Base-by-base conservation (phyloP, 192 early-diverging fungal genomes). In the Podochytrium sp. region DNA sequence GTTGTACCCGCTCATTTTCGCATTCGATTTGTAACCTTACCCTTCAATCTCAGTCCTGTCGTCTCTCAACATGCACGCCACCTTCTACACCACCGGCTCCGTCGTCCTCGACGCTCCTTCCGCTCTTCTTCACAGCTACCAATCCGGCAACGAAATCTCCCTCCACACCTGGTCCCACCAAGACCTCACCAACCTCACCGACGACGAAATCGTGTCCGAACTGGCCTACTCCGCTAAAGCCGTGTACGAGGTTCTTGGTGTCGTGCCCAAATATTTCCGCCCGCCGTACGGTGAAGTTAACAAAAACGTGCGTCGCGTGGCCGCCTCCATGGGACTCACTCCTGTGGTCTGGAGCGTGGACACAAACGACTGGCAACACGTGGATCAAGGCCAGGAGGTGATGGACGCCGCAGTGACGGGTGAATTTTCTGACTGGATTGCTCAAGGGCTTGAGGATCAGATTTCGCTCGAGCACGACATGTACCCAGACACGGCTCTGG, bases 211-310 rank as follows among this genome's bases (percentile, higher is more conserved):
- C 34, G 75, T 91, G 41, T 88, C 87, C 58, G 90, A 92, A 72
- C 62, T 92, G 30, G 82, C 84, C 51, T 93, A 89, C 83, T 90
- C 84, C 18, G 83, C 87, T 29, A 65, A 69, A 41, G 40, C 55
- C 16, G 81, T 81, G 40, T 67, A 68, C 29, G 16, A 72, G 10
- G 53, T 52, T 60, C 84, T 53, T 29, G 83, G 83, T 43, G 25
- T 57, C 12, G 66, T 66, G 12, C 81, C 86, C 70, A 5, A 23
- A 2, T 76, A 68, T 43, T 84, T 81, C 79, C 83, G 90, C 6
- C 88, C 88, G 25, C 90, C 90, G 12, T 87, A 84, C 52, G 90
- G 90, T 6, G 90, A 92, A 65, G 65, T 89, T 32, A 90, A 92
- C 67, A 84, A 90, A 68, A 85, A 87, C 41, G 86, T 92, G 20